phyloP scores from a whole-genome alignment of 306 rosid genomes.

The Cucurbita argyrosperma region DNA sequence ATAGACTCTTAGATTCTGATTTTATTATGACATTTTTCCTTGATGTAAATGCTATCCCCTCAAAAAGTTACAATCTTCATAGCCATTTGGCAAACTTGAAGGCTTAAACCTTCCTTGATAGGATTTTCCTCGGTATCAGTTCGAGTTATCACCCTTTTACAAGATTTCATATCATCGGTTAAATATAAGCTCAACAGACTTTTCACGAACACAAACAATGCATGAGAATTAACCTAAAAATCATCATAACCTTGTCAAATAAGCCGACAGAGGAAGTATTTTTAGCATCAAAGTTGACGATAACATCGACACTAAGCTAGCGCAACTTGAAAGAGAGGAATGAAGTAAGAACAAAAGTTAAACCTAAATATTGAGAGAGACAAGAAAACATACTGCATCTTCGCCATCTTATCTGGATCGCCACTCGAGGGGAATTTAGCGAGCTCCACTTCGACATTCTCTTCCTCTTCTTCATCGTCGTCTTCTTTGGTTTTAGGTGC shows the following conservation, averaged over 20 bases:
- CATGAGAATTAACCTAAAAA: not conserved
- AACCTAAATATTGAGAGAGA: not conserved
- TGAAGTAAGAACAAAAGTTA: not conserved
- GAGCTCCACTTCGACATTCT: slow-evolving; percentile 81
- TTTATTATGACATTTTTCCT: not conserved
- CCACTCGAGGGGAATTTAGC: slow-evolving; percentile 57
- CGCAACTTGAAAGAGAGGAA: not conserved
- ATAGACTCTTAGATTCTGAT: not conserved
- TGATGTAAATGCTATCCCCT: not conserved
- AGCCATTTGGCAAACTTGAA: not conserved
- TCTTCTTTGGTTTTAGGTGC: slow-evolving; percentile 38
- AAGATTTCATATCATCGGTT: not conserved
- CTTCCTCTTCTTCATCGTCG: slow-evolving; percentile 84
- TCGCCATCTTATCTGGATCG: slow-evolving; percentile 75
- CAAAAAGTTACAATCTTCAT: not conserved
- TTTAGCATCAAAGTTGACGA: not conserved
- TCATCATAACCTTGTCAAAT: not conserved
- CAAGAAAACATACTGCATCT: slow-evolving; percentile 52
- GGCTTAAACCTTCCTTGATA: not conserved
- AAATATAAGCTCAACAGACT: not conserved
- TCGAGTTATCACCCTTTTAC: not conserved
- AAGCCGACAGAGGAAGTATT: not conserved
- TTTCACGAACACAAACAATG: not conserved
- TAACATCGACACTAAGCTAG: not conserved
- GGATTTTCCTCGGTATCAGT: not conserved